Conservation (phyloP, 495 filamentous ascomycete genomes). For the Hypoxylon intermedium region DNA sequence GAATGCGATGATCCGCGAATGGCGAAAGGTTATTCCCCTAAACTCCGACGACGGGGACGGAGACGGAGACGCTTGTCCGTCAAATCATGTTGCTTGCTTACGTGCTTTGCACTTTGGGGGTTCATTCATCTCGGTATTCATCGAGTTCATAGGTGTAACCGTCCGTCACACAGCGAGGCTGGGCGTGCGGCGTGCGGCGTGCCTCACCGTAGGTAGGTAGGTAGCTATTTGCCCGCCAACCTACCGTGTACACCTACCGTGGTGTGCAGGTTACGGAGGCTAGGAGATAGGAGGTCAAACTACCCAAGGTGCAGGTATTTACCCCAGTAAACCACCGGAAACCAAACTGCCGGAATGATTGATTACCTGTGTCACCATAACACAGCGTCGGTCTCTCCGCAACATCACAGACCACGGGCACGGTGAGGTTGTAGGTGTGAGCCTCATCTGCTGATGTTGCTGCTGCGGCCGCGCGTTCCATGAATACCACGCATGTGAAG, state of each 20-base stretch:
- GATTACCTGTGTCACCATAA: constrained; percentile 15
- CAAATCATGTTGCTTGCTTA: constrained; percentile 16
- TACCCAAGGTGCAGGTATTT: neutral
- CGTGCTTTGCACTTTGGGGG: constrained; percentile 3
- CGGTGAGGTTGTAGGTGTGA: constrained; percentile 11
- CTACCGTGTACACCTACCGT: neutral
- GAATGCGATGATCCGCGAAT: constrained; percentile 9
- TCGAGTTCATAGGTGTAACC: neutral
- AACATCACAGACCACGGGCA: constrained; percentile 4
- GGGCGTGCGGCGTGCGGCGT: neutral
- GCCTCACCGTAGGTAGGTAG: neutral
- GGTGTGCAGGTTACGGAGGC: neutral
- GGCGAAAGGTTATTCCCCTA: constrained; percentile 23
- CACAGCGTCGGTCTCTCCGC: constrained; percentile 32
- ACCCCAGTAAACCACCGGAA: constrained; percentile 1
- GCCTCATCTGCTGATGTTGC: constrained; percentile 15
- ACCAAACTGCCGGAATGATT: constrained; percentile 6
- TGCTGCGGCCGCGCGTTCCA: constrained; percentile 20
- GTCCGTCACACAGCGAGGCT: neutral
- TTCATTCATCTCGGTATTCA: constrained; percentile 5
- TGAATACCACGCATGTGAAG: constrained; percentile 2
- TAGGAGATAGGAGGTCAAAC: neutral
- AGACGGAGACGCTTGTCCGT: constrained; percentile 6
- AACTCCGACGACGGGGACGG: constrained; percentile 29
- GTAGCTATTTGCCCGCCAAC: neutral